These are phyloP conservation scores for Dryadomyces quercivorus DNA, from an alignment of 2,329 filamentous ascomycete species.

Conservation along the genomic window DNA sequence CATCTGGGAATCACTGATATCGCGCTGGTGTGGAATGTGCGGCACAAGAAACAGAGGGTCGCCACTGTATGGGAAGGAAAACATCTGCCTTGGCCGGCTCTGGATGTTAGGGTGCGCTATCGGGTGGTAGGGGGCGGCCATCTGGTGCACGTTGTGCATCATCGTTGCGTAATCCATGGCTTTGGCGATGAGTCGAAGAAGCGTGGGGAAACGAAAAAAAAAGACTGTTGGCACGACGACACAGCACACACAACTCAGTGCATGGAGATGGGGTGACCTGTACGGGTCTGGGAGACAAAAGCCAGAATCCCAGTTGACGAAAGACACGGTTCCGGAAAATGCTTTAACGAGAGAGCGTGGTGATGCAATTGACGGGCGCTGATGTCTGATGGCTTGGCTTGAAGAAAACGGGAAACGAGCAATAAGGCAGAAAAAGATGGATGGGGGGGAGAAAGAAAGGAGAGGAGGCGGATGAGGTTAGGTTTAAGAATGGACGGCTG, in stretches of 20 bases:
- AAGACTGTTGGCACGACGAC: neutral
- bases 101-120: conserved; percentile 1
- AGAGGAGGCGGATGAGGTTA: conserved; percentile 6
- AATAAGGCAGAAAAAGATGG: neutral
- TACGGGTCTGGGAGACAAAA: neutral
- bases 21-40: conserved; percentile 11
- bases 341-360: too few species aligned
- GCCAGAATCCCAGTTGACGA: too few species aligned
- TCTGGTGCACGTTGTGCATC: conserved; percentile 7
- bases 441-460: neutral
- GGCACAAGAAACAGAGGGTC: conserved; percentile 9
- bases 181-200: too few species aligned
- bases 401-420: too few species aligned
- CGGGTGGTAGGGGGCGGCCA: conserved; percentile 2
- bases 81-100: conserved; percentile 1
- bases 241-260: neutral
- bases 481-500: conserved; percentile 7
- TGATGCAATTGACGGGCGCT: too few species aligned
- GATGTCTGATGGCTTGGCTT: too few species aligned
- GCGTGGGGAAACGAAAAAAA: neutral
- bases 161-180: conserved; percentile 9
- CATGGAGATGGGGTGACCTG: neutral
- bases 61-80: conserved; percentile 7
- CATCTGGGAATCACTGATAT: conserved; percentile 11
- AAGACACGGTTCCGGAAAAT: too few species aligned